Evolutionary conservation across 352 stramenopile genomes (phyloP), one percentile per base, ranked within the genome.

Genomic region (Globisporangium canariense): DNA sequence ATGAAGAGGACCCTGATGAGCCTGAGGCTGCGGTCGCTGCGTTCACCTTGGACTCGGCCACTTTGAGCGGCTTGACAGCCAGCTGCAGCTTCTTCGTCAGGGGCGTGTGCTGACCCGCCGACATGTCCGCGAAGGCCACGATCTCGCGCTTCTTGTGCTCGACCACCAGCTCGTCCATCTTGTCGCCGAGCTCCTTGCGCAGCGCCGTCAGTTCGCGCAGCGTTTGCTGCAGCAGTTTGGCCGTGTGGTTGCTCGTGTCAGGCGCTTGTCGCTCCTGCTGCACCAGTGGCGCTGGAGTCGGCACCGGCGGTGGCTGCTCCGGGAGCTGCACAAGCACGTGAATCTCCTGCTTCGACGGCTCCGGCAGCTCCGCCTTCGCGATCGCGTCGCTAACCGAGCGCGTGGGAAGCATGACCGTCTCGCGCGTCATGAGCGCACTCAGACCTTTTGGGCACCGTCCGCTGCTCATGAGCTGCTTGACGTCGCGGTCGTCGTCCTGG

Each of bases 401-500:
- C n/a, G 52, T 58, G 18, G 52, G 52, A 9, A 45, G 9, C 52
- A 58, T 58, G 32, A 58, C 30, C 18, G 32, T 58, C 18, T 58
- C 36, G 18, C 36, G 36, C 9, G 20, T 40, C 32, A 58, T 45
- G 16, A 58, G 32, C 10, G 32, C 52, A 6, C 32, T 58, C 18
- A 58, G 18, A 9, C 30, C 32, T 11, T 58, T 58, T 32, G 52
- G 52, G 13, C 52, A 58, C 10, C 36, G 30, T 10, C 52, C 36
- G 32, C 32, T 58, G 52, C 36, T 58, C 30, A 58, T 14, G 32
- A 62, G 56, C 43, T 62, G 38, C 38, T 50, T 20, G 28, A 62
- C 56, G 28, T 50, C 56, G 18, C 43, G 40, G 9, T 62, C 56
- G 38, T 62, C 56, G 28, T 62, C 56, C 43, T 62, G 51, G 40